Conservation (phyloP, 2,329 filamentous ascomycete genomes). For the Daldinia sp. region DNA sequence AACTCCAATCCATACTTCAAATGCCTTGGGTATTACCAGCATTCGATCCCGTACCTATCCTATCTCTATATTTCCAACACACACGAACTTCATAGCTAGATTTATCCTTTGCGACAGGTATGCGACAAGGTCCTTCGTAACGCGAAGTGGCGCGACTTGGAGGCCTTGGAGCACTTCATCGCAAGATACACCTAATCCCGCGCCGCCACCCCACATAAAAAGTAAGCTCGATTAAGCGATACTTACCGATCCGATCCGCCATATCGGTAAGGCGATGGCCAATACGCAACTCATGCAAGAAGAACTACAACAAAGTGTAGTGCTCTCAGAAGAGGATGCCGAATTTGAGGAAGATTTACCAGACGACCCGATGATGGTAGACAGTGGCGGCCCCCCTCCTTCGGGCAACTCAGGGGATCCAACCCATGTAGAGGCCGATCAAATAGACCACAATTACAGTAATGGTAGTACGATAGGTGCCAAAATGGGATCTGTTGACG, state of each 20-base stretch:
- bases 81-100: conserved; percentile 5
- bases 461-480: conserved; percentile 46
- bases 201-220: conserved; percentile 7
- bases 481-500: conserved; percentile 43
- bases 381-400: conserved; percentile 37
- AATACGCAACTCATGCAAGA: conserved; percentile 68
- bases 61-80: background rate
- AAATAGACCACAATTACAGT: conserved; percentile 40
- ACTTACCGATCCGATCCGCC: background rate
- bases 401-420: conserved; percentile 38
- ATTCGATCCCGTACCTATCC: conserved; percentile 7
- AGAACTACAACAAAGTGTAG: conserved; percentile 67
- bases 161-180: conserved; percentile 35
- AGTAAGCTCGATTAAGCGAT: background rate
- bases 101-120: conserved; percentile 27
- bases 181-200: conserved; percentile 19
- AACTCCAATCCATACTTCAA: conserved; percentile 31
- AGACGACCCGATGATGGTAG: conserved; percentile 49
- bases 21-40: conserved; percentile 42
- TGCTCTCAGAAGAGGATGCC: conserved; percentile 62
- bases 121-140: conserved; percentile 41
- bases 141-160: conserved; percentile 42
- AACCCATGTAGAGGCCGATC: conserved; percentile 2
- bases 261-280: conserved; percentile 54
- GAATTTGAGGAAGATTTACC: conserved; percentile 56